Evolutionary conservation across 306 rosid genomes (phyloP), one percentile per base, ranked within the genome.

Genomic region (Myrica gale): DNA sequence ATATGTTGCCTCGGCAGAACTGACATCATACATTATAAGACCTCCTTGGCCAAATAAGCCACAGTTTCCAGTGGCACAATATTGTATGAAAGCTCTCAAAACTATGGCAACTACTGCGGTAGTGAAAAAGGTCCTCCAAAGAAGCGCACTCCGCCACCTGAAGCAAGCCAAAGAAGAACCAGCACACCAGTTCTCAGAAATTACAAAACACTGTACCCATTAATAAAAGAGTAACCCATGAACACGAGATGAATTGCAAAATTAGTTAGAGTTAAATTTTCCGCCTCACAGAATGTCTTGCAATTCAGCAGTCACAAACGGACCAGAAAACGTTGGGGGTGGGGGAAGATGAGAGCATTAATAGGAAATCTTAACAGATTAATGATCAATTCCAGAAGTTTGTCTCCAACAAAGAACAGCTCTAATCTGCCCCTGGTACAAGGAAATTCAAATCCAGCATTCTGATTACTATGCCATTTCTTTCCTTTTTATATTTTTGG

Each of bases 91-190:
- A 69, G 81, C 75, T 86, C 88, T 87, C 82, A 91, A 77, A 81
- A 91, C 90, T 72, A 93, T 88, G 26, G 92, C 97, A 69, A 93
- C 98, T 20, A 93, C 93, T 58, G 97, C 98, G 16, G 98, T 93
- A 12, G 98, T 93, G 82, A 93, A 93, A 83, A 93, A 91, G 42
- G 92, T 75, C 79, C 97, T 91, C 98, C 98, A 93, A 7, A 93
- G 93, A 80, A 93, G 97, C 78, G 98, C 88, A 78, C 90, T 93
- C 81, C 97, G 84, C 98, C 98, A 93, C 98, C 97, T 89, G 76
- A 71, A 61, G 20, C 48, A 68, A 23, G 74, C 19, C 73, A 39
- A 61, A 17, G 54, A 48, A 72, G 42, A 56, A 80, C 70, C 12
- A 79, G 62, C 16, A 71, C 11, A 42, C 26, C 71, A 56, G 76